Percentiles rank a stretch among this genome's conserved stretches.
phyloP scores from a whole-genome alignment of 2,329 filamentous ascomycete species.

The Thielaviopsis punctulata region DNA sequence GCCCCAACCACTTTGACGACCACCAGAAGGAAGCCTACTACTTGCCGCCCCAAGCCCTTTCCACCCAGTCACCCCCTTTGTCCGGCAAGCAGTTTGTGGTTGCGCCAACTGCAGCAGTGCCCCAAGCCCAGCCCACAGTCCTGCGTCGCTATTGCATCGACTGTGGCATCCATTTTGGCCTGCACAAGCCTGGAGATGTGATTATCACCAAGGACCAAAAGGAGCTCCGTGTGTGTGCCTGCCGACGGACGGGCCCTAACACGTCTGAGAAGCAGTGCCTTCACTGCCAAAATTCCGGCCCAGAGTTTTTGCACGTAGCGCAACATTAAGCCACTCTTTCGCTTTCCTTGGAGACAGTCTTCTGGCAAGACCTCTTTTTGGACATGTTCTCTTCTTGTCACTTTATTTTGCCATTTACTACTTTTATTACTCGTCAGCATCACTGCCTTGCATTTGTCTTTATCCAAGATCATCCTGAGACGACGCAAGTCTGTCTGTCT shows the following conservation, averaged over 20 bases:
- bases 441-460: not conserved
- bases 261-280: constrained; percentile 20
- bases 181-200: constrained; percentile 23
- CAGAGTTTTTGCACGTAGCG: constrained; percentile 18
- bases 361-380: not conserved
- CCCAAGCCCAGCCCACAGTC: constrained; percentile 13
- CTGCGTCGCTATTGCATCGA: constrained; percentile 26
- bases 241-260: constrained; percentile 22
- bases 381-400: not conserved
- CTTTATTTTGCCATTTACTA: not conserved
- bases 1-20: constrained; percentile 23
- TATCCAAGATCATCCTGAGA: not conserved
- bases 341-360: not conserved
- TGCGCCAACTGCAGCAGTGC: not conserved
- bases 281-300: constrained; percentile 17
- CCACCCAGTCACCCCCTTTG: too few species aligned
- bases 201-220: constrained; percentile 22
- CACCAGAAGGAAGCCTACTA: constrained; percentile 17
- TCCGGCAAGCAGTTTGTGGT: not conserved
- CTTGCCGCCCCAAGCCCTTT: not conserved
- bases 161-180: constrained; percentile 23
- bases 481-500: not conserved
- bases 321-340: not conserved
- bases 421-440: not conserved
- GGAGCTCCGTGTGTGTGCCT: constrained; percentile 25